phyloP scores from a whole-genome alignment of 1,284 basidiomycete genomes.

The Cryptococcus wingfieldii region DNA sequence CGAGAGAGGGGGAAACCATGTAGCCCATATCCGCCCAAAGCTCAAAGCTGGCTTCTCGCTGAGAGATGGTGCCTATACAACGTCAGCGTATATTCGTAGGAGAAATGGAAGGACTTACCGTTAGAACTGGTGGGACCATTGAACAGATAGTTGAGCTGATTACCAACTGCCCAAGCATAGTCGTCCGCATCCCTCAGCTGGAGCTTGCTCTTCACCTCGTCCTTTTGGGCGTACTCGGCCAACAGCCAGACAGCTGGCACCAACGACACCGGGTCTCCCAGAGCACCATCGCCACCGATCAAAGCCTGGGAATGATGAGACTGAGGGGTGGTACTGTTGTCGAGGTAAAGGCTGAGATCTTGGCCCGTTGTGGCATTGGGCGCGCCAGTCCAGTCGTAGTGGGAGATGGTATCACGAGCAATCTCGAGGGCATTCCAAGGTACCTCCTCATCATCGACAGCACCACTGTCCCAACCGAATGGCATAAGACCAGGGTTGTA shows the following conservation, averaged over 20 bases:
- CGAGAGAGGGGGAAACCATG: constrained; percentile 62
- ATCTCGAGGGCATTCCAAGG: constrained; percentile 17
- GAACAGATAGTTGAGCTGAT: constrained; percentile 25
- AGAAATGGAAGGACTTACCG: constrained; percentile 7
- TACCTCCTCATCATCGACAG: constrained; percentile 6
- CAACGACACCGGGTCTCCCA: constrained; percentile 31
- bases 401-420: constrained; percentile 6
- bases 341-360: constrained; percentile 12
- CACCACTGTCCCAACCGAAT: constrained; percentile 17
- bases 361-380: constrained; percentile 2
- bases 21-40: constrained; percentile 58
- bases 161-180: constrained; percentile 35
- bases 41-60: constrained; percentile 37
- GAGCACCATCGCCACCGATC: constrained; percentile 25
- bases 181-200: constrained; percentile 6
- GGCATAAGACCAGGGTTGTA: constrained; percentile 25
- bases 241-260: constrained; percentile 28
- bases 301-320: constrained; percentile 13
- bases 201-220: constrained; percentile 6
- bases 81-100: not conserved
- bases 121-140: constrained; percentile 15
- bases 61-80: constrained; percentile 23
- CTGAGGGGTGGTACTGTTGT: constrained; percentile 5
- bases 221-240: constrained; percentile 18
- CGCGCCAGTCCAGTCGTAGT: constrained; percentile 19